These are phyloP conservation scores for Fusarium haematococcum DNA, from an alignment of 2,329 filamentous ascomycete species.

Conservation along the genomic window DNA sequence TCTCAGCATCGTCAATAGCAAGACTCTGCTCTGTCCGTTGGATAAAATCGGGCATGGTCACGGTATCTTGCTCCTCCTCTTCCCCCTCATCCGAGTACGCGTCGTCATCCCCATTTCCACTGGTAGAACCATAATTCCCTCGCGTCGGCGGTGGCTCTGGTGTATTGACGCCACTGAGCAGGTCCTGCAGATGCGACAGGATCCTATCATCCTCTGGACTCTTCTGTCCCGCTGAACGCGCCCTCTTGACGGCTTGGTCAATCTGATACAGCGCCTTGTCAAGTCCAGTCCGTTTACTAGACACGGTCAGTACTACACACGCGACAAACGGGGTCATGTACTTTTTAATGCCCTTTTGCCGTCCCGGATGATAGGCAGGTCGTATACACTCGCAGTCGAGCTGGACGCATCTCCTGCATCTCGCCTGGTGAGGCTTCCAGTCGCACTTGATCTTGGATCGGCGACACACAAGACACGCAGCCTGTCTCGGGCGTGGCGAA, in stretches of 20 bases:
- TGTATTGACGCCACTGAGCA: constrained; percentile 50
- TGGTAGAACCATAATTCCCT: constrained; percentile 24
- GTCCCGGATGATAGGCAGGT: constrained; percentile 78
- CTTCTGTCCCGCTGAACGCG: constrained; percentile 57
- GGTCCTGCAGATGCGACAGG: constrained; percentile 56
- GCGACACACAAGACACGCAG: constrained; percentile 73
- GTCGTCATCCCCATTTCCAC: constrained; percentile 42
- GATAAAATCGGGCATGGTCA: constrained; percentile 43
- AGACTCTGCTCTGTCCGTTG: constrained; percentile 62
- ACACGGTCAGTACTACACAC: constrained; percentile 3
- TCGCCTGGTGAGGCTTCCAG: constrained; percentile 61
- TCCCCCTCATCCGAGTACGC: constrained; percentile 49
- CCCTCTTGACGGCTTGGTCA: constrained; percentile 74
- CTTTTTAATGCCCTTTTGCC: constrained; percentile 84
- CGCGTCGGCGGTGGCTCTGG: constrained; percentile 34
- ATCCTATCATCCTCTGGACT: constrained; percentile 59
- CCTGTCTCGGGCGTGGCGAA: constrained; percentile 51
- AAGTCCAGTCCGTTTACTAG: constrained; percentile 77
- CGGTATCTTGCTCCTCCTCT: constrained; percentile 42
- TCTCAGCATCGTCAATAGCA: constrained; percentile 78
- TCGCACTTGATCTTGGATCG: constrained; percentile 77
- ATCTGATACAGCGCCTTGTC: constrained; percentile 82
- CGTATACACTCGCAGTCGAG: constrained; percentile 72
- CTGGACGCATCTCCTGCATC: constrained; percentile 72
- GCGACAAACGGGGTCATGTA: constrained; percentile 47